A percentile compares a stretch with the other conserved stretches of the same genome.
Evolutionary conservation across 495 filamentous ascomycete species (phyloP).

Genomic region (Parmelia sp.): DNA sequence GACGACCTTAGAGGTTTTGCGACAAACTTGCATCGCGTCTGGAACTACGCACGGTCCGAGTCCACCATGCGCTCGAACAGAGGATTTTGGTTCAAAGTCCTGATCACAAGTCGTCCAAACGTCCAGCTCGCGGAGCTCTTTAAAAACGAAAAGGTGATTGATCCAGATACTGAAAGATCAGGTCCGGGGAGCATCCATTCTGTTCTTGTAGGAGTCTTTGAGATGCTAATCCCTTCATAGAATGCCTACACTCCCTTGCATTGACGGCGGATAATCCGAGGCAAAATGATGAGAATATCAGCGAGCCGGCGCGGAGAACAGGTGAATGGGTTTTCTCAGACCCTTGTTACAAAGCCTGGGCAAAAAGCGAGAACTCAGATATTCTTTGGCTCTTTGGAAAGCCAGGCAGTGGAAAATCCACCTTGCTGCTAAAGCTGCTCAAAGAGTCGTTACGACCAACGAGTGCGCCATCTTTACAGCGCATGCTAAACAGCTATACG

Average conservation of each 20-base stretch:
- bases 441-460: conserved; percentile 5
- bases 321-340: conserved; percentile 8
- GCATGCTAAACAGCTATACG: background rate
- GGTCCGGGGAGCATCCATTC: conserved; percentile 3
- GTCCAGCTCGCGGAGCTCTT: background rate
- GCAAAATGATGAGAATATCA: conserved; percentile 3
- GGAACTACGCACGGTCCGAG: background rate
- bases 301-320: conserved; percentile 6
- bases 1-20: conserved; percentile 3
- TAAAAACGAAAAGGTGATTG: conserved; percentile 1
- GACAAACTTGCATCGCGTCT: background rate
- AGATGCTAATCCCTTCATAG: conserved; percentile 1
- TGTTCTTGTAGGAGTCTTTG: conserved; percentile 2
- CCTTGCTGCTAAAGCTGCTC: conserved; percentile 8
- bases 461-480: conserved; percentile 5
- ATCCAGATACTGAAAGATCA: conserved; percentile 6
- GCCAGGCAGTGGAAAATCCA: conserved; percentile 8
- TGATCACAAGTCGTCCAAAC: background rate
- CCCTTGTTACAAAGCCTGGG: conserved; percentile 6
- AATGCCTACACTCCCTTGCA: conserved; percentile 8
- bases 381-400: conserved; percentile 8
- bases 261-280: conserved; percentile 3
- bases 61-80: background rate
- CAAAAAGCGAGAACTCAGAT: background rate
- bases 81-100: background rate